Evolutionary conservation across 2,329 filamentous ascomycete genomes (phyloP).

Genomic region (Beauveria sp.): DNA sequence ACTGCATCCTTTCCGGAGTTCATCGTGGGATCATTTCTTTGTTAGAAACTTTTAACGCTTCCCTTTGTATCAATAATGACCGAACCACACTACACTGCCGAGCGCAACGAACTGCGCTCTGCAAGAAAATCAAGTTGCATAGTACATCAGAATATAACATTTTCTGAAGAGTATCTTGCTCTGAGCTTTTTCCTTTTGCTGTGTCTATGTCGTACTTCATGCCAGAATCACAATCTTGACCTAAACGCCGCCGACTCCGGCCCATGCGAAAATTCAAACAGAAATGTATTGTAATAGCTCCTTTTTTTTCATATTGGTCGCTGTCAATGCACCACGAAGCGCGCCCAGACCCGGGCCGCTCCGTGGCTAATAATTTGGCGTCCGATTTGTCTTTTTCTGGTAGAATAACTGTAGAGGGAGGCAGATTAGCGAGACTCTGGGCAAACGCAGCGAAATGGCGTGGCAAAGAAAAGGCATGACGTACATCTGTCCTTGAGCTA

Average conservation of each 20-base stretch:
- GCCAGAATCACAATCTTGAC: neutral
- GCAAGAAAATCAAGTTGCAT: constrained; percentile 3
- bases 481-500: constrained; percentile 86
- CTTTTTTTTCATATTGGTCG: constrained; percentile 8
- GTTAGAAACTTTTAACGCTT: constrained; percentile 8
- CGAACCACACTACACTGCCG: neutral
- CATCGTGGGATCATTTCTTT: neutral
- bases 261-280: neutral
- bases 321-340: neutral
- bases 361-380: constrained; percentile 44
- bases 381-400: constrained; percentile 60
- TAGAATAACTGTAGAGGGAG: constrained; percentile 45
- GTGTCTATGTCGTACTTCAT: neutral
- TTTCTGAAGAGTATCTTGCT: neutral
- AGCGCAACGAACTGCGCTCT: neutral
- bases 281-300: neutral
- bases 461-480: constrained; percentile 19
- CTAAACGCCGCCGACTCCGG: constrained; percentile 12
- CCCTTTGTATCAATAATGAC: constrained; percentile 13
- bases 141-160: constrained; percentile 2
- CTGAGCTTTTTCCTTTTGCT: neutral
- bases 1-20: constrained; percentile 13
- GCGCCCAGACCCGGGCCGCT: constrained; percentile 42
- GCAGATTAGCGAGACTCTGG: constrained; percentile 1
- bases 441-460: neutral